A percentile compares a stretch with the other conserved stretches of the same genome.
Evolutionary conservation across 2,329 filamentous ascomycete genomes (phyloP).

Genomic region (Penicillium sp.): DNA sequence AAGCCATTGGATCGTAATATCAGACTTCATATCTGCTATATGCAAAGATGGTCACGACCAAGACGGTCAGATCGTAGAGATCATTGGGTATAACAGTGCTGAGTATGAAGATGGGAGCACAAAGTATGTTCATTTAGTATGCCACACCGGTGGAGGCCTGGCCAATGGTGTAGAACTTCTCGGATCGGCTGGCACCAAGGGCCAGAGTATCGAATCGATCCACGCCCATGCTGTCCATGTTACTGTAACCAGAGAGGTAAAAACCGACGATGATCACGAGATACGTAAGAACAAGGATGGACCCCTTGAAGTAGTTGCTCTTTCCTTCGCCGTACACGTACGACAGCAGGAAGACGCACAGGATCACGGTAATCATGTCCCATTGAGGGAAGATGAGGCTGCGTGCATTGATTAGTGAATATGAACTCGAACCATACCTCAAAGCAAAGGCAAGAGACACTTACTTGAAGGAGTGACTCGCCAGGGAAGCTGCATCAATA

Average conservation of each 20-base stretch:
- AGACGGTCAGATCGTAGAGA: background rate
- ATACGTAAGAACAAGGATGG: slow-evolving; percentile 89
- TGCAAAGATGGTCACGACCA: slow-evolving; percentile 4
- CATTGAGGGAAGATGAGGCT: slow-evolving; percentile 95
- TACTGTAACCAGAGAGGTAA: slow-evolving; percentile 72
- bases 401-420: slow-evolving; percentile 15
- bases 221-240: slow-evolving; percentile 50
- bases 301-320: slow-evolving; percentile 99
- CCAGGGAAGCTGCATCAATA: slow-evolving; percentile 47
- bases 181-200: slow-evolving; percentile 29
- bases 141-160: slow-evolving; percentile 36
- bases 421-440: background rate
- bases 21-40: slow-evolving; percentile 8
- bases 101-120: too few relatives aligned
- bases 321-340: slow-evolving; percentile 99
- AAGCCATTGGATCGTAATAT: slow-evolving; percentile 1
- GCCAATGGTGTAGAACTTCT: slow-evolving; percentile 46
- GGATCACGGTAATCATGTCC: slow-evolving; percentile 96
- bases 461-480: slow-evolving; percentile 55
- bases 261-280: slow-evolving; percentile 89
- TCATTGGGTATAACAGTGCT: background rate
- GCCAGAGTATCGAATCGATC: slow-evolving; percentile 49
- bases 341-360: slow-evolving; percentile 92
- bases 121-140: slow-evolving; percentile 23
- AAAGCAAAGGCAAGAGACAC: slow-evolving; percentile 15